These are phyloP conservation scores for Aspergillus terreus DNA, from an alignment of 2,329 filamentous ascomycete species.

Conservation along the genomic window DNA sequence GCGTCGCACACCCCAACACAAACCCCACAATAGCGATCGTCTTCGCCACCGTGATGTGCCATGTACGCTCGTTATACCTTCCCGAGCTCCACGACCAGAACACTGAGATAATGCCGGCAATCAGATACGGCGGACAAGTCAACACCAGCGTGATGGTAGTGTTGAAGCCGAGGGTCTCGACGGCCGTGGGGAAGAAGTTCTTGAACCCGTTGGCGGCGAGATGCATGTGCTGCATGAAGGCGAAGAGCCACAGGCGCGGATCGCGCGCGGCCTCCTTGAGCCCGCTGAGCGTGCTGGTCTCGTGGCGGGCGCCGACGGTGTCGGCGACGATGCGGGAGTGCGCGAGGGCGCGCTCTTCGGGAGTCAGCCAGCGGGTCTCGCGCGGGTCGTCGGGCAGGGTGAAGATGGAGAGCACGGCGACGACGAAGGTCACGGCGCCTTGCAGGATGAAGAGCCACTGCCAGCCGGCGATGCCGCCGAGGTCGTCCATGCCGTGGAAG, in stretches of 20 bases:
- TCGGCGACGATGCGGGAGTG: slow-evolving; percentile 44
- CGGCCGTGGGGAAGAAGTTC: slow-evolving; percentile 45
- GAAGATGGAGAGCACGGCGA: slow-evolving; percentile 40
- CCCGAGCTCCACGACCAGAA: slow-evolving; percentile 51
- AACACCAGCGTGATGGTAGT: slow-evolving; percentile 48
- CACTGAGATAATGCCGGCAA: slow-evolving; percentile 47
- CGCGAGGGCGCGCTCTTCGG: slow-evolving; percentile 38
- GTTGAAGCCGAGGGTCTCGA: slow-evolving; percentile 45
- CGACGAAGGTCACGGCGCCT: slow-evolving; percentile 45
- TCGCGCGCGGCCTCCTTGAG: slow-evolving; percentile 30
- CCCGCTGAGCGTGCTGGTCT: slow-evolving; percentile 39
- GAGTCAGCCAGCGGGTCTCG: slow-evolving; percentile 28
- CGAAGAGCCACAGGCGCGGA: slow-evolving; percentile 40
- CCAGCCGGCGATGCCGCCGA: slow-evolving; percentile 55
- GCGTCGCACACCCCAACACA: slow-evolving; percentile 23
- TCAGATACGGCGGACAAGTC: slow-evolving; percentile 46
- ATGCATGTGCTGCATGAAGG: slow-evolving; percentile 47
- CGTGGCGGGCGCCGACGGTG: slow-evolving; percentile 41
- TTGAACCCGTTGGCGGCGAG: slow-evolving; percentile 44
- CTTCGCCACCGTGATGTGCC: slow-evolving; percentile 28
- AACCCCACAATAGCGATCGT: slow-evolving; percentile 28
- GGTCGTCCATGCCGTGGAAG: slow-evolving; percentile 55
- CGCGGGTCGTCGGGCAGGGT: slow-evolving; percentile 42
- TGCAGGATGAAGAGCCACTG: slow-evolving; percentile 43
- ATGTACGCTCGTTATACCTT: slow-evolving; percentile 33